Evolutionary conservation across 176 grass and related monocot species (phyloP).

Genomic region (barley (Hordeum vulgare)): MorexV3_pseudomolecules_assembly NC_058522.1:114564173-114564672

Average conservation of each 20-base stretch:
- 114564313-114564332: not conserved
- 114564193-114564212: not conserved
- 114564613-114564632: not conserved
- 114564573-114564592: slow-evolving; percentile 40
- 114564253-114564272: slow-evolving; percentile 18
- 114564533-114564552: slow-evolving; percentile 47
- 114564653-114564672: too few species aligned
- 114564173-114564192: not conserved
- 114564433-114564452: slow-evolving; percentile 52
- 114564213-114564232: not conserved
- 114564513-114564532: slow-evolving; percentile 50
- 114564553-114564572: slow-evolving; percentile 55
- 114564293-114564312: not conserved
- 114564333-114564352: slow-evolving; percentile 3
- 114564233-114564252: not conserved
- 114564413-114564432: slow-evolving; percentile 64
- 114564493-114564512: slow-evolving; percentile 47
- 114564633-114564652: not conserved
- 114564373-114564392: slow-evolving; percentile 88
- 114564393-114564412: slow-evolving; percentile 80
- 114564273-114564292: not conserved
- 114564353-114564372: slow-evolving; percentile 22
- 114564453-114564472: slow-evolving; percentile 34
- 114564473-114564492: slow-evolving; percentile 58
- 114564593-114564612: slow-evolving; percentile 62